Percentiles rank a stretch among this genome's conserved stretches.
These are phyloP conservation scores for Colletotrichum sp. DNA, from an alignment of 2,329 filamentous ascomycete genomes.

Conservation along the genomic window DNA sequence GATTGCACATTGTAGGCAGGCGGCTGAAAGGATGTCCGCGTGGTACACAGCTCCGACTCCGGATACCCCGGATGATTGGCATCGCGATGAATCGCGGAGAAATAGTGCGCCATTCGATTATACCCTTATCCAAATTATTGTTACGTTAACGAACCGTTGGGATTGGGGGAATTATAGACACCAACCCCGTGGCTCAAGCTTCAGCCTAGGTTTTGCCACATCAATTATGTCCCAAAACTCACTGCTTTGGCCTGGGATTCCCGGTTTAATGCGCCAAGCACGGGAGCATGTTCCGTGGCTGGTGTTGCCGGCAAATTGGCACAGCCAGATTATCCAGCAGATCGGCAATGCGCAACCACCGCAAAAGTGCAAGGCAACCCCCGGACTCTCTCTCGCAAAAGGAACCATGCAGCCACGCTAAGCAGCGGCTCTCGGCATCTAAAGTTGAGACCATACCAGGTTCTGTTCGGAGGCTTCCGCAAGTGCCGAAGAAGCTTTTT, in stretches of 20 bases:
- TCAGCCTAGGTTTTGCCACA: not conserved
- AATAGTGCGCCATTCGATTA: not conserved
- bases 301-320: not conserved
- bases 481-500: constrained; percentile 4
- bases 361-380: not conserved
- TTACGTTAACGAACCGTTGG: not conserved
- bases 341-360: not conserved
- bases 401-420: not conserved
- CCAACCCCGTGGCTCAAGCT: not conserved
- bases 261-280: not conserved
- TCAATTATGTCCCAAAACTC: not conserved
- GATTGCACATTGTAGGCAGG: not conserved
- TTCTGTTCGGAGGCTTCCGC: not conserved
- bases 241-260: not conserved
- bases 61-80: not conserved
- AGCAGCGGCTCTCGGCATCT: not conserved
- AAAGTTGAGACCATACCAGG: not conserved
- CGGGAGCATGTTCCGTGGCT: not conserved
- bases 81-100: not conserved
- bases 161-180: not conserved
- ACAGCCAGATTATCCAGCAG: not conserved
- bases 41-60: not conserved
- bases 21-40: not conserved
- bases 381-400: not conserved
- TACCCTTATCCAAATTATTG: not conserved